Evolutionary conservation across 2,329 filamentous ascomycete species (phyloP), one percentile per base, ranked within the genome.

Genomic region (Ophiobolus disseminans): DNA sequence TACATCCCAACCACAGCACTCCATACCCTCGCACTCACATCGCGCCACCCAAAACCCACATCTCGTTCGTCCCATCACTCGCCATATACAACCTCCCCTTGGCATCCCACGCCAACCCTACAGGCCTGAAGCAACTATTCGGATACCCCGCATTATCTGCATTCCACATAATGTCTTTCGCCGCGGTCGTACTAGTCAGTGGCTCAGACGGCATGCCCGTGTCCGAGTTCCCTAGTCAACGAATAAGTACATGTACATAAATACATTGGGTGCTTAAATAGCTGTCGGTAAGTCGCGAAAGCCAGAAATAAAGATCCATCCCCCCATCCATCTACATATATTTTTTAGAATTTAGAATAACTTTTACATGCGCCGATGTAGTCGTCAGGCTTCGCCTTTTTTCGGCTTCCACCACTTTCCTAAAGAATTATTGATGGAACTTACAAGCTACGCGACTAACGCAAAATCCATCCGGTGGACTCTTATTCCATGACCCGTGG

Each of bases 401-500:
- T 26, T 11, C 11, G 23, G 7, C 23, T 31, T 50, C 6, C 6
- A 36, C 2, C 34, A 36, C 2, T 20, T 9, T 23, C n/a, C 4
- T 4, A 31, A 19, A 14, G 22, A 40, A 40, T 30, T 5, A 17
- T 21, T 13, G 13, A 32, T 26, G 14, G 11, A 32, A 43, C 39
- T 8, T 22, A 41, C 39, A 16, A 41, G 43, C 45, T 11, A 65
- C 50, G n/a, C 51, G 47, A 36, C 47, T 53, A 11, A 65, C 36
- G 13, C 61, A 44, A 36, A 53, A 64, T 6, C 61, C 61, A 44
- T 64, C 59, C 2, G 61, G 48, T 19, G 53, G 50, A 5, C n/a
- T 26, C 8, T 44, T 48, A 36, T 64, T 47, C 84, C 48, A 89
- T 69, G 81, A 86, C 6, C 87, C 87, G 68, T 89, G 87, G 71